A percentile compares a stretch with the other conserved stretches of the same genome.
phyloP scores from a whole-genome alignment of 129 eudicot species.

The Escallonia rubra region DNA sequence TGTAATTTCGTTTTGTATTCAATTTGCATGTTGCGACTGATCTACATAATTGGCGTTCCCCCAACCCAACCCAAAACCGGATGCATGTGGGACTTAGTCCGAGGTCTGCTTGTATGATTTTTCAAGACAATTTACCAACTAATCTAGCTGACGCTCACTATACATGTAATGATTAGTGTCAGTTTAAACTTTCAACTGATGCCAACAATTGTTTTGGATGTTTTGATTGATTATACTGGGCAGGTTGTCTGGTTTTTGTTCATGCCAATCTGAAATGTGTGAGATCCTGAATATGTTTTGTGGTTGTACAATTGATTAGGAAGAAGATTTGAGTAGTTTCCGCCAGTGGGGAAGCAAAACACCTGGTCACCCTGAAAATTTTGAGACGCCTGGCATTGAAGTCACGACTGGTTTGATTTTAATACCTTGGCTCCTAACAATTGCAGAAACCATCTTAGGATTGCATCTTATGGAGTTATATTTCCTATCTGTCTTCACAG shows the following conservation, averaged over 20 bases:
- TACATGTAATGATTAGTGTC: too few relatives aligned
- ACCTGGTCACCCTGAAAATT: slow-evolving; percentile 76
- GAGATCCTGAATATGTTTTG: neutral
- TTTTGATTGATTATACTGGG: neutral
- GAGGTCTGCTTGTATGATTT: too few relatives aligned
- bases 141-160: too few relatives aligned
- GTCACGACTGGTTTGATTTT: slow-evolving; percentile 49
- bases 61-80: too few relatives aligned
- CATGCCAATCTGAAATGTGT: neutral
- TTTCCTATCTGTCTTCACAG: slow-evolving; percentile 16
- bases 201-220: too few relatives aligned
- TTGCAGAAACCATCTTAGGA: neutral
- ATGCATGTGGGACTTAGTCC: too few relatives aligned
- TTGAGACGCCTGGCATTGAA: slow-evolving; percentile 66
- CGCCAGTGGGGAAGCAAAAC: slow-evolving; percentile 69
- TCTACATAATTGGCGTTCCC: too few relatives aligned
- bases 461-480: neutral
- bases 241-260: neutral
- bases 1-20: neutral
- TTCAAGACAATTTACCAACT: too few relatives aligned
- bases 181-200: too few relatives aligned
- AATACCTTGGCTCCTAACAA: neutral
- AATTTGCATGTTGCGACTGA: neutral
- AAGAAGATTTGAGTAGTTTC: slow-evolving; percentile 54
- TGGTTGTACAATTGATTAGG: slow-evolving; percentile 18